phyloP scores from a whole-genome alignment of 1,139 yeast genomes.

The Saccharomyces hybrid region DNA sequence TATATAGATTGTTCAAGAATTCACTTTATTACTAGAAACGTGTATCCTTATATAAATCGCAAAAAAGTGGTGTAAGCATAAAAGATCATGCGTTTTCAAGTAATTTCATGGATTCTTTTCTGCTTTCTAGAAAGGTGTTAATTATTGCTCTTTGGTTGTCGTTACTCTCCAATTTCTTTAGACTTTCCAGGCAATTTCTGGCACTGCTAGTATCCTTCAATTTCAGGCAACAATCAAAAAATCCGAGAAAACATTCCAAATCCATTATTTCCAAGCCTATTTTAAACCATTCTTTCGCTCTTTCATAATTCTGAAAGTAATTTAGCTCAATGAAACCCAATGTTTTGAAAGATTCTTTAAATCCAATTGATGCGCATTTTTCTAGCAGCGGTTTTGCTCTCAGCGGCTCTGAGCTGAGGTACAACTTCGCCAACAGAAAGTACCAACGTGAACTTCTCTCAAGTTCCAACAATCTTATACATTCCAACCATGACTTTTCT shows the following conservation, averaged over 20 bases:
- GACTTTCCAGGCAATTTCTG: conserved; percentile 16
- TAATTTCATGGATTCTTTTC: not conserved
- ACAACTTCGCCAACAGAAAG: conserved; percentile 67
- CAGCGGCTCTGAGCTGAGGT: conserved; percentile 47
- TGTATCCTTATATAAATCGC: not conserved
- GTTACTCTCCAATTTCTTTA: not conserved
- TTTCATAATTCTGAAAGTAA: conserved; percentile 45
- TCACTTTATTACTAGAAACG: not conserved
- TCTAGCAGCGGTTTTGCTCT: conserved; percentile 65
- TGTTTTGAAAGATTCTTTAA: conserved; percentile 65
- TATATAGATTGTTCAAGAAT: not conserved
- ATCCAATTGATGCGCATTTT: conserved; percentile 67
- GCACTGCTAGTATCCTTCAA: conserved; percentile 24
- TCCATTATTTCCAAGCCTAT: conserved; percentile 64
- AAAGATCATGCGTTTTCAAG: not conserved
- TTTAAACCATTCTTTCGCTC: conserved; percentile 77
- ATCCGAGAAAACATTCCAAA: conserved; percentile 59
- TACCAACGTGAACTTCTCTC: conserved; percentile 62
- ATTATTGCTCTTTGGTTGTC: not conserved
- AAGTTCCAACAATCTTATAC: conserved; percentile 52
- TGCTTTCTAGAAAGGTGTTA: not conserved
- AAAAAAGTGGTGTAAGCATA: not conserved
- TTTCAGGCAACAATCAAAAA: conserved; percentile 46
- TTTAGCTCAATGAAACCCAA: conserved; percentile 74
- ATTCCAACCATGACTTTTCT: conserved; percentile 49